A percentile compares a stretch with the other conserved stretches of the same genome.
Conservation (phyloP, 805 yeast species). For the Candida jianshihensis region DNA sequence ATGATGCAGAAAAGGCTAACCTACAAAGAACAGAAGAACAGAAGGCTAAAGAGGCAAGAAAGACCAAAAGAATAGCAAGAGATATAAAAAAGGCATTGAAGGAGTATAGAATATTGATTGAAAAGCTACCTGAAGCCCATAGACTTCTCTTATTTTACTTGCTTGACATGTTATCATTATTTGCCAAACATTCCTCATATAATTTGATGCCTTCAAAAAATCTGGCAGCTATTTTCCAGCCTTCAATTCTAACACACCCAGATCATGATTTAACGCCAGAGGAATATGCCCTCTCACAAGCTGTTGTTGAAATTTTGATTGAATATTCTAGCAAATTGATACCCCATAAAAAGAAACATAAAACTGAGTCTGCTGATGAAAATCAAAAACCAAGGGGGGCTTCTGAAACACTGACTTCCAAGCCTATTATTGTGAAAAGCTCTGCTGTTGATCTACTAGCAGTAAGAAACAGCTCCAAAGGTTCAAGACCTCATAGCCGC, state of each 20-base stretch:
- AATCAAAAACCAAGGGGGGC: no score
- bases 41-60: constrained; percentile 30
- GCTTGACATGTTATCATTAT: constrained; percentile 78
- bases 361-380: background rate
- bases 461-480: constrained; percentile 9
- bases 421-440: constrained; percentile 9
- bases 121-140: constrained; percentile 65
- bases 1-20: constrained; percentile 10
- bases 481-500: constrained; percentile 29
- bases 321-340: constrained; percentile 76
- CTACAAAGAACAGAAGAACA: constrained; percentile 22
- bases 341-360: constrained; percentile 30
- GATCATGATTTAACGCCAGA: constrained; percentile 87
- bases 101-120: constrained; percentile 64
- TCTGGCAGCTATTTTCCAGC: constrained; percentile 94
- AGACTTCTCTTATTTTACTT: constrained; percentile 81
- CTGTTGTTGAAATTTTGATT: constrained; percentile 82
- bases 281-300: constrained; percentile 81
- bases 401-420: no score
- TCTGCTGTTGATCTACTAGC: constrained; percentile 13
- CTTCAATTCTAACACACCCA: constrained; percentile 90
- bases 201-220: constrained; percentile 92
- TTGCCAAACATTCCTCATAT: constrained; percentile 66
- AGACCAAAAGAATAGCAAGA: constrained; percentile 46
- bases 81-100: constrained; percentile 65